phyloP scores from a whole-genome alignment of 495 filamentous ascomycete genomes.

The Penicillium longicatenatum region DNA sequence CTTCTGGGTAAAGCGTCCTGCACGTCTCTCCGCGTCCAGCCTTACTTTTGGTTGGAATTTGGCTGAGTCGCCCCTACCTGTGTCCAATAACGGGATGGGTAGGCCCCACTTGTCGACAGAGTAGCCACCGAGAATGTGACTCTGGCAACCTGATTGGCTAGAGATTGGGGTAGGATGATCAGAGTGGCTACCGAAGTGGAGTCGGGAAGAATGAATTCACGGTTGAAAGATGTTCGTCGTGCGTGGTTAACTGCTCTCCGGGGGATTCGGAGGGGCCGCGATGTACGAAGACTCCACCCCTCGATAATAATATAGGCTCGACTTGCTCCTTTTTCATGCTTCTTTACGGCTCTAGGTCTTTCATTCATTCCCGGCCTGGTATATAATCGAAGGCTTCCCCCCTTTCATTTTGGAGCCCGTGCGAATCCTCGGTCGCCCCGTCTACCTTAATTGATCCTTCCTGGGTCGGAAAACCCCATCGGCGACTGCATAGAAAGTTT shows the following conservation, averaged over 20 bases:
- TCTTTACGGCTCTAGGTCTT: not conserved
- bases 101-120: slow-evolving; percentile 13
- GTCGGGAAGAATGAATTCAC: slow-evolving; percentile 13
- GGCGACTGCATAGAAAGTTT: not conserved
- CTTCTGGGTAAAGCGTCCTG: slow-evolving; percentile 32
- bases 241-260: slow-evolving; percentile 2
- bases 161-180: slow-evolving; percentile 17
- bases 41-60: slow-evolving; percentile 24
- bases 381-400: not conserved
- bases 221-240: slow-evolving; percentile 10
- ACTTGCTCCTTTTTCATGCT: slow-evolving; percentile 7
- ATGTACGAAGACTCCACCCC: slow-evolving; percentile 9
- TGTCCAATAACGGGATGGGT: slow-evolving; percentile 16
- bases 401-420: not conserved
- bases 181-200: slow-evolving; percentile 23
- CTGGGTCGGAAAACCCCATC: not conserved
- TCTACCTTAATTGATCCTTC: not conserved
- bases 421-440: not conserved
- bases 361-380: slow-evolving; percentile 2
- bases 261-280: slow-evolving; percentile 14
- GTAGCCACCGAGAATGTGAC: slow-evolving; percentile 18
- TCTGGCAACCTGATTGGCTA: slow-evolving; percentile 15
- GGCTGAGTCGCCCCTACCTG: slow-evolving; percentile 12
- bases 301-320: slow-evolving; percentile 16
- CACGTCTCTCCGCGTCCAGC: slow-evolving; percentile 14